Evolutionary conservation across 371 early-diverging fungal genomes (phyloP).

Genomic region (Rhizopus microsporus): DNA sequence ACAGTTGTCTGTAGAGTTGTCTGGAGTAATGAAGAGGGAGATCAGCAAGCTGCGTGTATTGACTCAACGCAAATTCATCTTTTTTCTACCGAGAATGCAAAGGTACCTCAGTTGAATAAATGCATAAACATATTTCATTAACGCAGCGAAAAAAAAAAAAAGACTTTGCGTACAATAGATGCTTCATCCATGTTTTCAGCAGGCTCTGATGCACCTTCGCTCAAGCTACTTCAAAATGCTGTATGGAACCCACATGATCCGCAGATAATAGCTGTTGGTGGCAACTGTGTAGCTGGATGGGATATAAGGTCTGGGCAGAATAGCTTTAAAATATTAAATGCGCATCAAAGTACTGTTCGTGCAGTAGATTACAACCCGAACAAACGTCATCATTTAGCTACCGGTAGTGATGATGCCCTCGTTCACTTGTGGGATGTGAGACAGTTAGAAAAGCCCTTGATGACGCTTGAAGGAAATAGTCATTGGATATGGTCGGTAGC

Average conservation of each 20-base stretch:
- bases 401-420: slow-evolving; percentile 84
- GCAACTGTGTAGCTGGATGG: slow-evolving; percentile 66
- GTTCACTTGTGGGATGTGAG: slow-evolving; percentile 87
- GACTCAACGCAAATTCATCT: slow-evolving; percentile 21
- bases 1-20: slow-evolving; percentile 27
- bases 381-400: slow-evolving; percentile 75
- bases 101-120: background rate
- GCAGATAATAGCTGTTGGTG: slow-evolving; percentile 62
- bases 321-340: slow-evolving; percentile 48
- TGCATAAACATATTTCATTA: background rate
- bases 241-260: slow-evolving; percentile 76
- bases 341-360: slow-evolving; percentile 70
- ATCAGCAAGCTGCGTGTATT: slow-evolving; percentile 28
- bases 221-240: slow-evolving; percentile 45
- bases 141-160: background rate
- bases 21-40: slow-evolving; percentile 36
- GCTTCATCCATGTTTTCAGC: slow-evolving; percentile 13
- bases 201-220: slow-evolving; percentile 6
- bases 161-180: slow-evolving; percentile 19
- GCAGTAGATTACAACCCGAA: slow-evolving; percentile 86
- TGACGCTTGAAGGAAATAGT: slow-evolving; percentile 73
- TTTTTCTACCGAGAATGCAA: slow-evolving; percentile 14
- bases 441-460: slow-evolving; percentile 50
- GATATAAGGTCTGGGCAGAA: slow-evolving; percentile 61
- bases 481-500: slow-evolving; percentile 89